phyloP scores from a whole-genome alignment of 2,329 filamentous ascomycete species.

The Trichophyton rubrum region DNA sequence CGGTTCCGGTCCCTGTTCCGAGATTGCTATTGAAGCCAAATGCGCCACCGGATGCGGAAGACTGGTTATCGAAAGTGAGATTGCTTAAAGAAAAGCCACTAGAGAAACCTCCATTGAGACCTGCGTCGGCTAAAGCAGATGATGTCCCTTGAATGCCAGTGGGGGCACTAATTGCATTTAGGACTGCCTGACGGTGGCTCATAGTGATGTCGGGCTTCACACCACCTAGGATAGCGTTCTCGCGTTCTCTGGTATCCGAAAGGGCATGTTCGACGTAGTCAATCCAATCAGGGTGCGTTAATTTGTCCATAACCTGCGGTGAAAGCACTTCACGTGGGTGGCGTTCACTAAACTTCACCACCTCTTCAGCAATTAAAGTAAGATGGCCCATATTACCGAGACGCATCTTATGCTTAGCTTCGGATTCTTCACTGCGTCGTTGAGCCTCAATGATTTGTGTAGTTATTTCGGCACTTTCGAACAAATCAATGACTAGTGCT shows the following conservation, averaged over 20 bases:
- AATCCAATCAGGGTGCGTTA: slow-evolving; percentile 83
- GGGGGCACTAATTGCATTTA: slow-evolving; percentile 46
- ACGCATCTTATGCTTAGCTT: slow-evolving; percentile 71
- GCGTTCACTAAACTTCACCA: slow-evolving; percentile 94
- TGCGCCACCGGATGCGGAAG: slow-evolving; percentile 54
- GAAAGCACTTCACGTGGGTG: slow-evolving; percentile 81
- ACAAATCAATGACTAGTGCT: slow-evolving; percentile 78
- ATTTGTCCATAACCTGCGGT: slow-evolving; percentile 69
- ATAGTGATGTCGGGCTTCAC: slow-evolving; percentile 84
- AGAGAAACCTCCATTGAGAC: slow-evolving; percentile 55
- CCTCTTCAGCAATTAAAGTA: slow-evolving; percentile 92
- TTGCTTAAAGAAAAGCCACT: slow-evolving; percentile 31
- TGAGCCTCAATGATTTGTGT: slow-evolving; percentile 88
- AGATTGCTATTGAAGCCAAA: slow-evolving; percentile 46
- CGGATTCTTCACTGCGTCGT: slow-evolving; percentile 70
- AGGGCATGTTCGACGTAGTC: slow-evolving; percentile 88
- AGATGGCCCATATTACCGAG: slow-evolving; percentile 98
- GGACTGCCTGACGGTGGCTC: slow-evolving; percentile 58
- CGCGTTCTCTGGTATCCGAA: slow-evolving; percentile 83
- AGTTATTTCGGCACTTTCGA: slow-evolving; percentile 80
- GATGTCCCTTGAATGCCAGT: slow-evolving; percentile 46
- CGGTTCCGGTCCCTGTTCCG: slow-evolving; percentile 17
- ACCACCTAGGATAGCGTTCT: slow-evolving; percentile 95
- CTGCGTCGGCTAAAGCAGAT: slow-evolving; percentile 65
- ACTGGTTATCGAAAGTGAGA: slow-evolving; percentile 56